These are phyloP conservation scores for Colletotrichum acutatum DNA, from an alignment of 2,329 filamentous ascomycete genomes.

Conservation along the genomic window DNA sequence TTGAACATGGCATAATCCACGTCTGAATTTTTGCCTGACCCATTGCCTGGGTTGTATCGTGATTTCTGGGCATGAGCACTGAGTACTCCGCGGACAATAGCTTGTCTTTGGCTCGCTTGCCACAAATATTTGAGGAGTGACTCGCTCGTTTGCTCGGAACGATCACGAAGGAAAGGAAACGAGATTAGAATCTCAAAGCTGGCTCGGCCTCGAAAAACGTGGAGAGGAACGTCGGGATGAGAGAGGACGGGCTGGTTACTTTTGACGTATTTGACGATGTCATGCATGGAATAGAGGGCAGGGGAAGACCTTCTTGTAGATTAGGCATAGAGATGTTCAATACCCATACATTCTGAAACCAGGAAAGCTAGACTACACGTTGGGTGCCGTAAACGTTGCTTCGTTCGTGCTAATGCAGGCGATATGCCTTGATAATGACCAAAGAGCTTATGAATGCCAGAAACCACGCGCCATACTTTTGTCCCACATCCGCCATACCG, in stretches of 20 bases:
- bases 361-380: neutral
- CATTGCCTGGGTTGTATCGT: neutral
- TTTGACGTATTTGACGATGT: conserved; percentile 27
- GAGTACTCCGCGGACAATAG: neutral
- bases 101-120: neutral
- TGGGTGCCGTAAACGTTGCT: neutral
- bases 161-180: neutral
- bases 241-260: neutral
- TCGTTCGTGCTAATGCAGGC: neutral
- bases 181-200: neutral
- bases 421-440: neutral
- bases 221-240: neutral
- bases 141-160: conserved; percentile 15
- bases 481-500: neutral
- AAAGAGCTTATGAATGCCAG: neutral
- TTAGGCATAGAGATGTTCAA: conserved; percentile 30
- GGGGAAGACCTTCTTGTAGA: conserved; percentile 28
- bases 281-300: conserved; percentile 22
- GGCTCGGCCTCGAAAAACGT: neutral
- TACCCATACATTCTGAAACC: conserved; percentile 32
- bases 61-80: conserved; percentile 7
- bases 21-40: neutral
- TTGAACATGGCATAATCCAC: neutral
- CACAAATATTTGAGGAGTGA: neutral
- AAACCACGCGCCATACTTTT: neutral